phyloP scores from a whole-genome alignment of 371 early-diverging fungal species.

The Parasitella parasitica region DNA sequence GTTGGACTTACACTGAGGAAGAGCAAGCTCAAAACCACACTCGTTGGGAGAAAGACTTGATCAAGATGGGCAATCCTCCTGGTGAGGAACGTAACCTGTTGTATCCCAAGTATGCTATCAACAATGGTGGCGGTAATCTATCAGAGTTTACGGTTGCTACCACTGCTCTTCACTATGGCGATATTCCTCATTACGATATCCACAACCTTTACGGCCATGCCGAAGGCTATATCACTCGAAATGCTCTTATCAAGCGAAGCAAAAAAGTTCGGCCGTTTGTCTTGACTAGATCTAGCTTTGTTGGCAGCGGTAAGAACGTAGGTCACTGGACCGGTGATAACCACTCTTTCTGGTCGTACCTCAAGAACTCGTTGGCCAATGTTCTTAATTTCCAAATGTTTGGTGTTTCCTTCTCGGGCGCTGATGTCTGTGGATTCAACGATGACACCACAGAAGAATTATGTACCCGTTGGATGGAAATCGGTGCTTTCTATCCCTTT shows the following conservation, averaged over 20 bases:
- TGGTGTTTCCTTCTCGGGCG: constrained; percentile 67
- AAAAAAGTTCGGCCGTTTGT: constrained; percentile 67
- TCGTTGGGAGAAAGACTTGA: constrained; percentile 19
- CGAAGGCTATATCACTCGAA: constrained; percentile 51
- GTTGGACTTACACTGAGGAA: constrained; percentile 29
- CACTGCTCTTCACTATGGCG: constrained; percentile 56
- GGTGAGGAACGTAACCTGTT: constrained; percentile 32
- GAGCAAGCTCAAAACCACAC: constrained; percentile 21
- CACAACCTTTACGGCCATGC: constrained; percentile 72
- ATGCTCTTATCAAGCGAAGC: constrained; percentile 29
- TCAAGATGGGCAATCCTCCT: constrained; percentile 21
- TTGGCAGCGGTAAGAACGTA: constrained; percentile 62
- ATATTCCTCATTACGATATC: constrained; percentile 56
- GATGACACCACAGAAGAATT: constrained; percentile 56
- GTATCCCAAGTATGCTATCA: constrained; percentile 38
- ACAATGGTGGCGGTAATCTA: constrained; percentile 38
- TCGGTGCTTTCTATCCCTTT: constrained; percentile 82
- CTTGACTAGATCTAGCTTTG: constrained; percentile 71
- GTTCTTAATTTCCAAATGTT: constrained; percentile 66
- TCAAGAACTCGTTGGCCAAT: constrained; percentile 58
- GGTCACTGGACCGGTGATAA: constrained; percentile 75
- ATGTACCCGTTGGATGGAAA: constrained; percentile 68
- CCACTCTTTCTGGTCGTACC: constrained; percentile 48
- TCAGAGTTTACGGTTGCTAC: constrained; percentile 58
- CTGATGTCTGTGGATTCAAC: constrained; percentile 76